phyloP scores from a whole-genome alignment of 805 yeast species.

The Wickerhamomyces bisporus region DNA sequence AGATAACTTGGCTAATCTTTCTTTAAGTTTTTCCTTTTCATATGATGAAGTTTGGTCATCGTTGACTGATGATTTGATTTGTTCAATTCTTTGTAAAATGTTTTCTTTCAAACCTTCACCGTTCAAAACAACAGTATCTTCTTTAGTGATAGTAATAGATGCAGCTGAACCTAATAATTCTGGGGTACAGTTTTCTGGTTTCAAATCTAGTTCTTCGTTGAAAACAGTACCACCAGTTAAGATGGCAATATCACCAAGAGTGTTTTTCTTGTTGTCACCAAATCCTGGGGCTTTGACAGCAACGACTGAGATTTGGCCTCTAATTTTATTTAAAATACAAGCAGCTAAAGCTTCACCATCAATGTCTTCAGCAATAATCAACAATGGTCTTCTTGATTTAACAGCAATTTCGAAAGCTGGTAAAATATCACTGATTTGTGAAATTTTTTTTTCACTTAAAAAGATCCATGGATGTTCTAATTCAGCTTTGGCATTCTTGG shows the following conservation, averaged over 20 bases:
- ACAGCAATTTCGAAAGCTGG: constrained; percentile 94
- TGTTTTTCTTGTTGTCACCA: constrained; percentile 98
- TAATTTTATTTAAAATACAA: constrained; percentile 93
- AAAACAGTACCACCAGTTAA: constrained; percentile 65
- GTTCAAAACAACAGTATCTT: constrained; percentile 91
- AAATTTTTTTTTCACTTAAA: constrained; percentile 85
- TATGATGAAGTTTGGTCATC: constrained; percentile 40
- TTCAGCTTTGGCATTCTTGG: constrained; percentile 84
- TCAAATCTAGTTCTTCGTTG: constrained; percentile 75
- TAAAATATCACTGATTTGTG: constrained; percentile 79
- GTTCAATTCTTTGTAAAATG: constrained; percentile 84
- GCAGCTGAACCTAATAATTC: constrained; percentile 92
- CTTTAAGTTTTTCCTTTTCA: constrained; percentile 97
- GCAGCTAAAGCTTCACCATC: constrained; percentile 99
- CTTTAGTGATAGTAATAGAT: constrained; percentile 89
- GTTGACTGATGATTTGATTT: constrained; percentile 22
- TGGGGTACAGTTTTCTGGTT: constrained; percentile 92
- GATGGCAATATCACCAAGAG: constrained; percentile 90
- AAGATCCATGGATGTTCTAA: constrained; percentile 90
- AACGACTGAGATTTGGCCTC: constrained; percentile 98
- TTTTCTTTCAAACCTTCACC: constrained; percentile 90
- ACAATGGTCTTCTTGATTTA: constrained; percentile 90
- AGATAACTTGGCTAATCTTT: constrained; percentile 93
- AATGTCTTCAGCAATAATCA: constrained; percentile 92
- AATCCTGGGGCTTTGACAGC: constrained; percentile 99